phyloP scores from a whole-genome alignment of 73 alveolate genomes.

The Durusdinium trenchii region DNA sequence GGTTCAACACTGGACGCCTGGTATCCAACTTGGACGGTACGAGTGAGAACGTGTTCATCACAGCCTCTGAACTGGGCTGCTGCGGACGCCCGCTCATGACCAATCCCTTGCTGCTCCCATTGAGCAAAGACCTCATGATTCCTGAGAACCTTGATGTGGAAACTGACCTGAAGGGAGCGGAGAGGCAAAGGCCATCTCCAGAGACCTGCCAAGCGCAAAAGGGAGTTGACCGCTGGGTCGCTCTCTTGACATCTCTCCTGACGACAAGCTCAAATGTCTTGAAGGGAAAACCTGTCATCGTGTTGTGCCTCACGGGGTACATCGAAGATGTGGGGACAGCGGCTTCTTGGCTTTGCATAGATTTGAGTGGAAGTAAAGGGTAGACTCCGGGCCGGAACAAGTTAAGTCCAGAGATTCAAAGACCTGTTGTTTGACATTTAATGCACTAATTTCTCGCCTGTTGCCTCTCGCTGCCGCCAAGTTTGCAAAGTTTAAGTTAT shows the following conservation, averaged over 20 bases:
- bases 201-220: slow-evolving; percentile 7
- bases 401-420: no score
- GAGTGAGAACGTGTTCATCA: not conserved
- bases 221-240: not conserved
- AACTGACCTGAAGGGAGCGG: not conserved
- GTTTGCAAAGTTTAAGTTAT: no score
- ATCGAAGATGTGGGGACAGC: not conserved
- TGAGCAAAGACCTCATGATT: not conserved
- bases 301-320: slow-evolving; percentile 12
- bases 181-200: not conserved
- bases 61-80: not conserved
- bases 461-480: no score
- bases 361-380: no score
- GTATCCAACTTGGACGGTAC: not conserved
- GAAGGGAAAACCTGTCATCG: not conserved
- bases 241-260: not conserved
- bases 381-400: no score
- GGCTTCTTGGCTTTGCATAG: not conserved
- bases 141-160: not conserved
- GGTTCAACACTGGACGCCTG: not conserved
- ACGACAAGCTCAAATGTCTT: not conserved
- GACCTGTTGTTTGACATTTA: no score
- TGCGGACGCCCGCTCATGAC: not conserved
- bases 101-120: not conserved
- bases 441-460: no score